Evolutionary conservation across 352 stramenopile species (phyloP).

Genomic region (Globisporangium orthogonon): DNA sequence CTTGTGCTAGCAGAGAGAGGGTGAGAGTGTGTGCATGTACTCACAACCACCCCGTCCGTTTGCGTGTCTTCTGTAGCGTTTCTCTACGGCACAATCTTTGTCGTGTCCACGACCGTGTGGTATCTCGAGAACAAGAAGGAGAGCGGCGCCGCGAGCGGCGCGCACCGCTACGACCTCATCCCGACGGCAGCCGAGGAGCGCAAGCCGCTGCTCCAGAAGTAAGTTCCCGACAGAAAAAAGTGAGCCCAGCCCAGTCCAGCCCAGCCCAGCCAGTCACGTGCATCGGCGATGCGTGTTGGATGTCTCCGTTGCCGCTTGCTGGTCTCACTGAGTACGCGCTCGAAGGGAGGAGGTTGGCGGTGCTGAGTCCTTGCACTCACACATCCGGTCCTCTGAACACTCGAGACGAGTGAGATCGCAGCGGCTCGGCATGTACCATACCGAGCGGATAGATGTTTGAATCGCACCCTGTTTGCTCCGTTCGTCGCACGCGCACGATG

Average conservation of each 20-base stretch:
- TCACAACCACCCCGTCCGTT: neutral
- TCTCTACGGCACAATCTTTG: slow-evolving; percentile 66
- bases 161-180: slow-evolving; percentile 37
- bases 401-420: too few relatives aligned
- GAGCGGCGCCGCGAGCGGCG: slow-evolving; percentile 9
- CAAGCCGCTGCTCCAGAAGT: slow-evolving; percentile 56
- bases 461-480: neutral
- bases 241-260: neutral
- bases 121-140: slow-evolving; percentile 66
- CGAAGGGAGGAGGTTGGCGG: neutral
- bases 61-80: slow-evolving; percentile 21
- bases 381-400: too few relatives aligned
- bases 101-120: slow-evolving; percentile 60
- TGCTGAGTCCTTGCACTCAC: too few relatives aligned
- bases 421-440: neutral
- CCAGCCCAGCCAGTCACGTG: neutral
- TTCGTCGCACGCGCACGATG: neutral
- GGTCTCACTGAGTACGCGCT: neutral
- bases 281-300: neutral
- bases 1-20: too few relatives aligned
- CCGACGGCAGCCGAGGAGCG: slow-evolving; percentile 45
- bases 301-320: neutral
- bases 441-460: neutral
- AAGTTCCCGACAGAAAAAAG: slow-evolving; percentile 3
- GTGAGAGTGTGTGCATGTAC: neutral